phyloP scores from a whole-genome alignment of 2,329 filamentous ascomycete genomes.

The Drechmeria coniospora region DNA sequence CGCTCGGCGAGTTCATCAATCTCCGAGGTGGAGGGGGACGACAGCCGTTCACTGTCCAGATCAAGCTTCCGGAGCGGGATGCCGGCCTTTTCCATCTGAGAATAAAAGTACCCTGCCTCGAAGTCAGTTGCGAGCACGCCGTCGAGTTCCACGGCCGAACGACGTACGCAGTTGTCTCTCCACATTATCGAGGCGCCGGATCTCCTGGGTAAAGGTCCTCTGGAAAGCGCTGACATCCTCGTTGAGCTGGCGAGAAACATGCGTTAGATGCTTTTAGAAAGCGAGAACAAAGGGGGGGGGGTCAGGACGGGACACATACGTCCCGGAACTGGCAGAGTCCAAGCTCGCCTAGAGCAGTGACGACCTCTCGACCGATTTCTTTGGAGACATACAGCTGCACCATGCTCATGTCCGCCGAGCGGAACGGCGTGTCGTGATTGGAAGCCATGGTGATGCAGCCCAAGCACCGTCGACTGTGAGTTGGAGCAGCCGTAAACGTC shows the following conservation, averaged over 20 bases:
- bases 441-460: constrained; percentile 38
- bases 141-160: constrained; percentile 6
- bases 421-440: constrained; percentile 85
- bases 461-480: constrained; percentile 13
- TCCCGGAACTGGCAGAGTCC: constrained; percentile 95
- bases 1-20: constrained; percentile 93
- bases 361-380: constrained; percentile 95
- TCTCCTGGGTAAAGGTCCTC: constrained; percentile 93
- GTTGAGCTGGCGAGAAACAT: constrained; percentile 66
- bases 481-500: constrained; percentile 15
- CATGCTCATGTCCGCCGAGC: constrained; percentile 99
- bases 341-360: constrained; percentile 89
- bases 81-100: constrained; percentile 85
- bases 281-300: constrained; percentile 2
- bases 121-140: constrained; percentile 13
- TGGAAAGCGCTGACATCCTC: constrained; percentile 88
- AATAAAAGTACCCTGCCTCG: constrained; percentile 70
- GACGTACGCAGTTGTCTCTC: constrained; percentile 86
- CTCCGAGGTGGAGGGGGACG: constrained; percentile 78
- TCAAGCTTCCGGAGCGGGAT: constrained; percentile 82
- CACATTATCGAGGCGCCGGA: constrained; percentile 92
- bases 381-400: constrained; percentile 99
- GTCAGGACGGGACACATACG: constrained; percentile 47
- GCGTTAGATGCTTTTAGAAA: too few relatives aligned
- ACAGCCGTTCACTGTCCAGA: constrained; percentile 75